Base-by-base conservation (phyloP, 2,329 filamentous ascomycete species). In the Cercospora citrullina region DNA sequence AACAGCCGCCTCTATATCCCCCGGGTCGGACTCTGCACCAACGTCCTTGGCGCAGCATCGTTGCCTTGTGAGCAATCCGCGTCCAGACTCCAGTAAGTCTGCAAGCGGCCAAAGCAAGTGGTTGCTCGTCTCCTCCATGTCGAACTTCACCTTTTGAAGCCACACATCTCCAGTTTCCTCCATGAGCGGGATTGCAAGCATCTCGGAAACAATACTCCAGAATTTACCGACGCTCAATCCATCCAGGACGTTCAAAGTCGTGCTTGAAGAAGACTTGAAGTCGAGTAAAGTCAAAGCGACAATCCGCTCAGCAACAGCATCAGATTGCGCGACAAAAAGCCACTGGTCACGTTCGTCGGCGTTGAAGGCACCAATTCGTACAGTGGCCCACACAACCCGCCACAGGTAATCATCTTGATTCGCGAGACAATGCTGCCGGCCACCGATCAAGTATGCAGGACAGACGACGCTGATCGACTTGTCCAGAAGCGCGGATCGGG, bases 341-440 rank as follows among this genome's bases (percentile, higher is more conserved):
- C 45, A 23, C 5, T 51, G 45, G 9, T 51, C 42, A 10, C 18
- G n/a, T 21, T 48, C 42, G 8, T 48, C 42, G 9, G 42, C 42
- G 18, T 48, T 48, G 42, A 48, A 48, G 9, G 42, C 45, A 23
- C 18, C 45, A 1, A 51, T 16, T 12, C 63, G 63, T 14, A 48
- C 12, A 5, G 53, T 36, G 23, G 63, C 63, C 63, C 63, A 64
- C 5, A 64, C 51, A 9, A 64, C 45, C 9, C 63, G 48, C 63
- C 63, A 64, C 6, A 64, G 48, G n/a, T 64, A 59, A 26, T 64
- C 63, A 59, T 64, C 63, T 45, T 64, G 63, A 28, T 64, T 64
- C 9, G 63, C 63, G 14, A 42, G n/a, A 42, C 63, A 53, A 59
- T 31, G 18, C 6, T 36, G 18, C 31, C 9, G 8, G 39, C 63